A percentile compares a stretch with the other conserved stretches of the same genome.
phyloP scores from a whole-genome alignment of 1,139 yeast genomes.

The Candida glucosophila region DNA sequence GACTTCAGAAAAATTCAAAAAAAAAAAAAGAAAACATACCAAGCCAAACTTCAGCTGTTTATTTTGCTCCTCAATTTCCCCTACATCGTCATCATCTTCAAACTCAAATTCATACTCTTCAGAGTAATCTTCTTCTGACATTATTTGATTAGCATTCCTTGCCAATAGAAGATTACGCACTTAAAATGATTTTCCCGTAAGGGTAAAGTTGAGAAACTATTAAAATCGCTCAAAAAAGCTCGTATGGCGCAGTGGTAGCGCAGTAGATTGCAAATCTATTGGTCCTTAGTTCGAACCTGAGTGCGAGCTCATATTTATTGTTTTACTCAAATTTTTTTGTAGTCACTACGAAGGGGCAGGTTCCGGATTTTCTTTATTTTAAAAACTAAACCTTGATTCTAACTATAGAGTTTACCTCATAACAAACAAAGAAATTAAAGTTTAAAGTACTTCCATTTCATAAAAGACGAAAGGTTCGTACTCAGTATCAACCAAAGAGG shows the following conservation, averaged over 20 bases:
- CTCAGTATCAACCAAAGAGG: conserved; percentile 85
- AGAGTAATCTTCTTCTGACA: conserved; percentile 45
- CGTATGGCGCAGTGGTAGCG: conserved; percentile 51
- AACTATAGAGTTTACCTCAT: too few relatives aligned
- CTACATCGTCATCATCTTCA: conserved; percentile 47
- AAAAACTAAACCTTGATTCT: background rate
- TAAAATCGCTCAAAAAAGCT: conserved; percentile 15
- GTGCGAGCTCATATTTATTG: conserved; percentile 31
- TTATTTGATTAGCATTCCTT: too few relatives aligned
- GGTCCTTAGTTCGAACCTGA: conserved; percentile 47
- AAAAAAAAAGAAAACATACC: conserved; percentile 6
- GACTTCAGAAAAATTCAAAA: conserved; percentile 1
- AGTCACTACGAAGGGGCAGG: too few relatives aligned
- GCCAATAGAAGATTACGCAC: too few relatives aligned
- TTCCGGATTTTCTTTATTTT: background rate
- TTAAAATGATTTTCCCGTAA: too few relatives aligned
- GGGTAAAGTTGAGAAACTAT: background rate
- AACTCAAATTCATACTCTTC: conserved; percentile 64
- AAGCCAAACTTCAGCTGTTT: conserved; percentile 16
- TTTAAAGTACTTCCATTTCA: conserved; percentile 33
- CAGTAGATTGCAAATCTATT: conserved; percentile 49
- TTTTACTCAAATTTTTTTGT: conserved; percentile 3
- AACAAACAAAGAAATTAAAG: too few relatives aligned
- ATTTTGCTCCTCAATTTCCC: conserved; percentile 34
- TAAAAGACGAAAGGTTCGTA: conserved; percentile 93